Conservation (phyloP, 768 basidiomycete genomes). For the Tremella yokohamensis region DNA sequence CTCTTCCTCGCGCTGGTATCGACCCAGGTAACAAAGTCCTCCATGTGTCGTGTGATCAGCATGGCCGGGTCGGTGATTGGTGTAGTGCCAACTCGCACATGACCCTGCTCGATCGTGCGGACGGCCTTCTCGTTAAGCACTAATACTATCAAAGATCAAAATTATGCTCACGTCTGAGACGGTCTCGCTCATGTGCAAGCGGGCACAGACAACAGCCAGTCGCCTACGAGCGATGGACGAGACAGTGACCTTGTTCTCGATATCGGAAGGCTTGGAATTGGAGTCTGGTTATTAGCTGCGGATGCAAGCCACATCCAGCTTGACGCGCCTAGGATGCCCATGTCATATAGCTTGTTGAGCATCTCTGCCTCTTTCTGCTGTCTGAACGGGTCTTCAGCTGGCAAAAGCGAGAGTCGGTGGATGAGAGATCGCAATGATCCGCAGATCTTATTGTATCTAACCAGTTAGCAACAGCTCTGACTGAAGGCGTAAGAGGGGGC, state of each 20-base stretch:
- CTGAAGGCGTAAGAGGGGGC: neutral
- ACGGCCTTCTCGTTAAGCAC: constrained; percentile 63
- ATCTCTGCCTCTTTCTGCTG: constrained; percentile 77
- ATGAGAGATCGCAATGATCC: constrained; percentile 80
- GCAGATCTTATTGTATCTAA: constrained; percentile 86
- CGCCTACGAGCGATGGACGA: constrained; percentile 88
- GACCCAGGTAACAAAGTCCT: constrained; percentile 99
- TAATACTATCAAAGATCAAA: neutral
- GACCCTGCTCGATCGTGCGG: constrained; percentile 96
- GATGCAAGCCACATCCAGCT: neutral
- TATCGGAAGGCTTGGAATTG: constrained; percentile 71
- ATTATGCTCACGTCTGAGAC: constrained; percentile 74
- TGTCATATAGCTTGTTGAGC: constrained; percentile 93
- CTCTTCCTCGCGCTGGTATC: constrained; percentile 95
- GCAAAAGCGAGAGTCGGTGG: constrained; percentile 79
- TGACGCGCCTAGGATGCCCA: constrained; percentile 69
- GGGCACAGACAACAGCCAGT: constrained; percentile 86
- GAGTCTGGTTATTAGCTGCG: neutral
- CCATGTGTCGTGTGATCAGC: constrained; percentile 94
- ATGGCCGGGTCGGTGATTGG: constrained; percentile 94
- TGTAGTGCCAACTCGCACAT: constrained; percentile 93
- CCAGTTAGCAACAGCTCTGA: constrained; percentile 2
- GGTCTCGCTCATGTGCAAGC: constrained; percentile 90
- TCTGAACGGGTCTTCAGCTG: constrained; percentile 83
- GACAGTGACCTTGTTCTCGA: constrained; percentile 91